Evolutionary conservation across 116 monocot genomes (phyloP), one percentile per base, ranked within the genome.

Genomic region (Thalassia testudinum): DNA sequence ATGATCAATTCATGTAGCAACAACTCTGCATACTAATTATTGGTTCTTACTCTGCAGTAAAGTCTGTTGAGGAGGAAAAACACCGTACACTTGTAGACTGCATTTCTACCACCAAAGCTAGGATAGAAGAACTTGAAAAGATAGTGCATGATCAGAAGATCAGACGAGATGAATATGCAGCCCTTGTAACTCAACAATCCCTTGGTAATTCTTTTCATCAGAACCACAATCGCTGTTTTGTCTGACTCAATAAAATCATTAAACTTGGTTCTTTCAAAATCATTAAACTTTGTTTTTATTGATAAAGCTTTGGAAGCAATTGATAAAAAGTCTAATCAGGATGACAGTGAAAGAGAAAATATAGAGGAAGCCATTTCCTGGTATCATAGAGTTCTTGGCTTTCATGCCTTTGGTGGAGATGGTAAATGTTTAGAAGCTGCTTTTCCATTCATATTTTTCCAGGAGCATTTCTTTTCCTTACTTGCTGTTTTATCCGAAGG

Each of bases 341-440:
- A 75, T 55, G n/a, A 59, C 48, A 47, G 23, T 47, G 83, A 74
- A 60, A 64, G 56, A 21, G 54, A 73, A 73, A 73, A 63, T 47
- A 30, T 71, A 12, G 64, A 80, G 21, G 72, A 78, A 60, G 72
- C 75, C 44, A 64, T 80, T 68, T 58, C 58, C 26, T 93, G 92
- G 92, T 93, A 83, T 60, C 67, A 58, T 45, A 71, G 53, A 24
- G 72, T 80, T 47, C 83, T 87, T 75, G 92, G 92, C 58, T 83
- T 93, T 57, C 62, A 64, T 53, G 67, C 53, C 51, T 72, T 80
- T 63, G 83, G 80, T 43, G 91, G 80, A 58, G 75, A 86, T 68
- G 92, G 92, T 92, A 78, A 67, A 42, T 5, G 44, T 26, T 23
- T 55, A 21, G 44, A 27, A 21, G 1, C 49, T 16, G 67, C 37